These are phyloP conservation scores for Alloteropsis angusta DNA, from an alignment of 202 grass and related monocot species.

Conservation along the genomic window DNA sequence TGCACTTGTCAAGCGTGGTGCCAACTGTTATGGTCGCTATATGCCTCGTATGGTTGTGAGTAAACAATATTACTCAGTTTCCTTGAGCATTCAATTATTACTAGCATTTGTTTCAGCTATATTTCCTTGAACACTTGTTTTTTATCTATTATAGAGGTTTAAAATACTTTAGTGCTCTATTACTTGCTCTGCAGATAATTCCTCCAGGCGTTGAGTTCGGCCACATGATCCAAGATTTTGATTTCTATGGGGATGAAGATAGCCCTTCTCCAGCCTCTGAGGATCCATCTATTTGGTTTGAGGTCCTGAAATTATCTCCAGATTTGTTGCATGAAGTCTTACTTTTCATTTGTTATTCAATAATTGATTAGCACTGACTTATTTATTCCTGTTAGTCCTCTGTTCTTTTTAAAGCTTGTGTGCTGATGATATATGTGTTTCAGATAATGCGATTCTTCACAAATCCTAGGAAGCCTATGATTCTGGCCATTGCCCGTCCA, in stretches of 20 bases:
- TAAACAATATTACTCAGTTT: constrained; percentile 26
- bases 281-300: constrained; percentile 91
- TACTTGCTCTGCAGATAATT: constrained; percentile 64
- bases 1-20: constrained; percentile 68
- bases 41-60: constrained; percentile 99
- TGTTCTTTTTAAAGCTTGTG: neutral
- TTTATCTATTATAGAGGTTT: constrained; percentile 15
- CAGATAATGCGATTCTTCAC: constrained; percentile 99
- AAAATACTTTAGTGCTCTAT: constrained; percentile 27
- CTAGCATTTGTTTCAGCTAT: constrained; percentile 4
- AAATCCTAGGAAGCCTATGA: constrained; percentile 98
- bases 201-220: constrained; percentile 98
- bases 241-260: constrained; percentile 71
- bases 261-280: constrained; percentile 40
- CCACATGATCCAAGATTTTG: constrained; percentile 63
- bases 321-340: constrained; percentile 15
- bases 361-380: neutral
- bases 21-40: constrained; percentile 78
- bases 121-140: constrained; percentile 15
- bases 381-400: constrained; percentile 8
- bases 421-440: constrained; percentile 23
- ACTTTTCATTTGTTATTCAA: constrained; percentile 6
- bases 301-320: constrained; percentile 46
- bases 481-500: constrained; percentile 86
- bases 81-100: constrained; percentile 9